A percentile compares a stretch with the other conserved stretches of the same genome.
Conservation (phyloP, 371 early-diverging fungal species). For the Zychaea mexicana region DNA sequence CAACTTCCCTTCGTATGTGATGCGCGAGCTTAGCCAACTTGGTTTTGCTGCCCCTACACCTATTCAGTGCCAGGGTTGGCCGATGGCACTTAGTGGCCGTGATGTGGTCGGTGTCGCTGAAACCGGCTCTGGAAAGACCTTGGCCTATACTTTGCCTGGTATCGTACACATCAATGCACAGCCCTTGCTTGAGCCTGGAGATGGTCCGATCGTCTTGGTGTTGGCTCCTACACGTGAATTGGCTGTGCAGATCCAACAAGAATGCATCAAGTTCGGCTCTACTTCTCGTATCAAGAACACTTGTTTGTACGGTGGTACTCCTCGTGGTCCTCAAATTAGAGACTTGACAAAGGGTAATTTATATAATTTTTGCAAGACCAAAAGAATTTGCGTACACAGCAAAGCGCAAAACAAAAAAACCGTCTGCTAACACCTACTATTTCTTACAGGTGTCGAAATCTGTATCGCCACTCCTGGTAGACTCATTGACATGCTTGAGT, state of each 20-base stretch:
- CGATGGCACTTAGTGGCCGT: constrained; percentile 98
- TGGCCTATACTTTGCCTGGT: constrained; percentile 96
- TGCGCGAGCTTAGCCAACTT: constrained; percentile 81
- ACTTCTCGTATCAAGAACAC: constrained; percentile 90
- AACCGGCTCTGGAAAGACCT: constrained; percentile 99
- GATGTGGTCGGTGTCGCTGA: constrained; percentile 99
- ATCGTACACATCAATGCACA: constrained; percentile 99
- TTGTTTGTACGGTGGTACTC: constrained; percentile 97
- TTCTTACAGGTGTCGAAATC: constrained; percentile 82
- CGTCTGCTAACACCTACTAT: no score
- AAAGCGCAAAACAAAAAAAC: no score
- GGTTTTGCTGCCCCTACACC: constrained; percentile 94
- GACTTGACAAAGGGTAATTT: constrained; percentile 71
- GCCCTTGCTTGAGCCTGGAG: constrained; percentile 90
- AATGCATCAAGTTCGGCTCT: constrained; percentile 90
- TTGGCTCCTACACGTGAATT: constrained; percentile 95
- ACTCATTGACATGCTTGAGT: constrained; percentile 96
- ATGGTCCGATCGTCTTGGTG: constrained; percentile 96
- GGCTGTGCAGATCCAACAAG: constrained; percentile 93
- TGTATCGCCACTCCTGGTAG: constrained; percentile 99
- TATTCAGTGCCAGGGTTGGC: constrained; percentile 99
- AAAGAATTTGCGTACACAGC: no score
- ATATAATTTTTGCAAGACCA: no score
- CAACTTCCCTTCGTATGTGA: constrained; percentile 82
- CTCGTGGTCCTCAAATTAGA: constrained; percentile 93